phyloP scores from a whole-genome alignment of 2,329 filamentous ascomycete species.

The Aureobasidium lini region DNA sequence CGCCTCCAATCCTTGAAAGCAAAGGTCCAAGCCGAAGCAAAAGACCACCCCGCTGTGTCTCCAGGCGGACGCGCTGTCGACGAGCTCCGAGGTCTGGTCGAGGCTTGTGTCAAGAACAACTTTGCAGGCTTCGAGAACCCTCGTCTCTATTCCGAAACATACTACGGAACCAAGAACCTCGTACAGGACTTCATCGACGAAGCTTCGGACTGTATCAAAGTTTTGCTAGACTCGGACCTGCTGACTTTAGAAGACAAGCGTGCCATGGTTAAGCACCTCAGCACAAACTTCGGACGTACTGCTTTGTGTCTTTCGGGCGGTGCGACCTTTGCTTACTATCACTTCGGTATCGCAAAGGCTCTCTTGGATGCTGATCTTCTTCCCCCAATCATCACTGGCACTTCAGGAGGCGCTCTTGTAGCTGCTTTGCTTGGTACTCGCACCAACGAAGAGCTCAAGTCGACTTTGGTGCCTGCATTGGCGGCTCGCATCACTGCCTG shows the following conservation, averaged over 20 bases:
- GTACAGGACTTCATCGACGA: slow-evolving; percentile 89
- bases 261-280: slow-evolving; percentile 74
- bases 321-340: slow-evolving; percentile 92
- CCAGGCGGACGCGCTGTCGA: slow-evolving; percentile 52
- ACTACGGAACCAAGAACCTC: slow-evolving; percentile 92
- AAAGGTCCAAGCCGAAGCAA: slow-evolving; percentile 49
- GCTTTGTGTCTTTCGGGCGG: slow-evolving; percentile 90
- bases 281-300: slow-evolving; percentile 85
- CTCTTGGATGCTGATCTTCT: slow-evolving; percentile 78
- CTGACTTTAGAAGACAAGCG: slow-evolving; percentile 68
- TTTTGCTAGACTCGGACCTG: slow-evolving; percentile 61
- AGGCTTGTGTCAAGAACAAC: slow-evolving; percentile 95
- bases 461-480: slow-evolving; percentile 79
- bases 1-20: slow-evolving; percentile 61
- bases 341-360: slow-evolving; percentile 87
- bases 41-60: slow-evolving; percentile 4
- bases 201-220: slow-evolving; percentile 59
- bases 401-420: slow-evolving; percentile 85
- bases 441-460: slow-evolving; percentile 83
- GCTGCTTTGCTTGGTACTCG: slow-evolving; percentile 81
- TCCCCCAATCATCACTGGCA: slow-evolving; percentile 92
- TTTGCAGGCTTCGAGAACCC: slow-evolving; percentile 94
- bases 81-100: slow-evolving; percentile 68
- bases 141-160: slow-evolving; percentile 91
- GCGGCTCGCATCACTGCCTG: slow-evolving; percentile 79